Conservation (phyloP, 805 yeast species). For the Jamesozyma rosinii region DNA sequence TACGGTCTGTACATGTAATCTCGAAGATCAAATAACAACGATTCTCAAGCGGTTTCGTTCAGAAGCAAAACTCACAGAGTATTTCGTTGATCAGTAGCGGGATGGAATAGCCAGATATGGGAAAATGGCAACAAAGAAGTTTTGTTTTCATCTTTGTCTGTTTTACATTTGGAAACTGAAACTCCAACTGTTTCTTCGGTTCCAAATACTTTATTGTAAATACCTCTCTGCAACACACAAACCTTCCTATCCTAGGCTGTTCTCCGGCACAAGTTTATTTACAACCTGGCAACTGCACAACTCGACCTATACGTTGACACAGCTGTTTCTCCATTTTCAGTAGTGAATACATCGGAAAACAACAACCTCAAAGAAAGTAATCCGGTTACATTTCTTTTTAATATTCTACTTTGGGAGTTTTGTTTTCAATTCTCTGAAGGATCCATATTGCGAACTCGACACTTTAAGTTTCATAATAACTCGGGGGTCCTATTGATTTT, state of each 20-base stretch:
- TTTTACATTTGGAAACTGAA: background rate
- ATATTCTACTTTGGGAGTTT: conserved; percentile 1
- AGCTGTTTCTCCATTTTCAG: too few species aligned
- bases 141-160: background rate
- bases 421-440: background rate
- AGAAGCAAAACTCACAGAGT: background rate
- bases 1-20: background rate
- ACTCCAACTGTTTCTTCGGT: background rate
- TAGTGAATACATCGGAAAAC: too few species aligned
- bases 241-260: background rate
- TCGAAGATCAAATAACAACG: background rate
- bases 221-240: background rate
- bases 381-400: background rate
- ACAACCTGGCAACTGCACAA: background rate
- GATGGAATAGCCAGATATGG: conserved; percentile 10
- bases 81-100: background rate
- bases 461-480: background rate
- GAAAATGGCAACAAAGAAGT: conserved; percentile 14
- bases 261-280: background rate
- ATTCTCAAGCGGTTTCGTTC: background rate
- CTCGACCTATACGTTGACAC: too few species aligned
- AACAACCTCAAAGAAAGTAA: too few species aligned
- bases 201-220: background rate
- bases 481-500: too few species aligned
- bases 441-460: background rate